Percentiles rank a stretch among this genome's conserved stretches.
Conservation (phyloP, 2,329 filamentous ascomycete genomes). For the Beauveria pseudobassiana region DNA sequence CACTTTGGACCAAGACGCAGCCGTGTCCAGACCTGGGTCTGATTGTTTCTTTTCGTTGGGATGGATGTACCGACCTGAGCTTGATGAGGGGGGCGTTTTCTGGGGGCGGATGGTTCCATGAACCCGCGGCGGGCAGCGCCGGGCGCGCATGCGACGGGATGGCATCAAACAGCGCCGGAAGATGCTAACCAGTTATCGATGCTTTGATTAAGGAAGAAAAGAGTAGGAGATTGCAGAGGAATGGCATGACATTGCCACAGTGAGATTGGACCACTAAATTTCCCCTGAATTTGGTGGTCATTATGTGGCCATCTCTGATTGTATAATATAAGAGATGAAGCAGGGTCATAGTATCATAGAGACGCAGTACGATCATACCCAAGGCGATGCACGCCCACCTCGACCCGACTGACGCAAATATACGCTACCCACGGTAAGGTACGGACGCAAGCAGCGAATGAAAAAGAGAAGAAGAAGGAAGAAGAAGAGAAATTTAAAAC, state of each 20-base stretch:
- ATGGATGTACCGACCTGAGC: slow-evolving; percentile 5
- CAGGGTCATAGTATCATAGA: no score
- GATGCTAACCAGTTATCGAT: no score
- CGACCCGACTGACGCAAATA: neutral
- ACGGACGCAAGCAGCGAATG: neutral
- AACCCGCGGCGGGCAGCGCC: neutral
- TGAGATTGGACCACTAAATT: neutral
- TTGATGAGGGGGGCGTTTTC: neutral
- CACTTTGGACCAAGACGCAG: neutral
- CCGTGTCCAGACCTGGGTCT: neutral
- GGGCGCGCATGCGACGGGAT: neutral
- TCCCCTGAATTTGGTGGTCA: neutral
- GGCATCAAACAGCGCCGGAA: neutral
- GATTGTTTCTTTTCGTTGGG: slow-evolving; percentile 6
- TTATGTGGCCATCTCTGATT: neutral
- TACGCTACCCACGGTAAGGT: neutral
- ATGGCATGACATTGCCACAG: neutral
- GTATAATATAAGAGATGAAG: neutral
- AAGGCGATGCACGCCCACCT: neutral
- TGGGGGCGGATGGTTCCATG: neutral
- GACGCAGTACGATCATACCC: neutral
- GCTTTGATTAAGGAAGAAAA: neutral
- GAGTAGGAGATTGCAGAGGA: slow-evolving; percentile 1
- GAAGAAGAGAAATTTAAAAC: neutral
- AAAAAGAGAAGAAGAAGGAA: no score